These are phyloP conservation scores for Spatholobus suberectus DNA, from an alignment of 306 rosid genomes.

Conservation along the genomic window DNA sequence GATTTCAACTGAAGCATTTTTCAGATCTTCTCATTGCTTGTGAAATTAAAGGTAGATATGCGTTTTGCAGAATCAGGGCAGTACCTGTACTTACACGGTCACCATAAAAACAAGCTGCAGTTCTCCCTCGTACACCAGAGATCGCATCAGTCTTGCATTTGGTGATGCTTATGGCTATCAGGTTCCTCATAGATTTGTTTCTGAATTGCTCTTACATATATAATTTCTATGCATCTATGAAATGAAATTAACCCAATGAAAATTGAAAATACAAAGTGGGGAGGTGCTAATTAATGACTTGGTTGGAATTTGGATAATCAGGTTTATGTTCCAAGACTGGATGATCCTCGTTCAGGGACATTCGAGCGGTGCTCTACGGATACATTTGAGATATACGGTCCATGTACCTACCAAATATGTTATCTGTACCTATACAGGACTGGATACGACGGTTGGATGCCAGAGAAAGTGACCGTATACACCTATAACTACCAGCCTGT, in stretches of 20 bases:
- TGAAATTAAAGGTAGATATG: slow-evolving; percentile 14
- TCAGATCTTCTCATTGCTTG: slow-evolving; percentile 18
- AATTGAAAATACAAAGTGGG: background rate
- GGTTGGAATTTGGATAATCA: slow-evolving; percentile 40
- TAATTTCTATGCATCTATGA: background rate
- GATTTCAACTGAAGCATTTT: background rate
- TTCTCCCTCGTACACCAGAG: slow-evolving; percentile 77
- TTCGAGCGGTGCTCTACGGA: slow-evolving; percentile 88
- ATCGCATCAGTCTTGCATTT: slow-evolving; percentile 76
- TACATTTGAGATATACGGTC: slow-evolving; percentile 70
- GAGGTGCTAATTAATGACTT: background rate
- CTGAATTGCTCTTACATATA: background rate
- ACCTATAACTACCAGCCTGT: slow-evolving; percentile 49
- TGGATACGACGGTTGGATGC: slow-evolving; percentile 88
- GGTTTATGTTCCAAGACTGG: slow-evolving; percentile 79
- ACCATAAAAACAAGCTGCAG: slow-evolving; percentile 76
- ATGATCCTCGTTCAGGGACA: slow-evolving; percentile 64
- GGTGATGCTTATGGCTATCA: slow-evolving; percentile 92
- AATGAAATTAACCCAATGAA: background rate
- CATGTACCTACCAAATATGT: slow-evolving; percentile 74
- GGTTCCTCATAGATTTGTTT: slow-evolving; percentile 48
- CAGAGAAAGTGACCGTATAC: slow-evolving; percentile 64
- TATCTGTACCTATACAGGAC: slow-evolving; percentile 70
- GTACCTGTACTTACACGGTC: slow-evolving; percentile 68
- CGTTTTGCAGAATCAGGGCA: slow-evolving; percentile 48